Percentiles rank a stretch among this genome's conserved stretches.
These are phyloP conservation scores for Sphagnum tenellum DNA, from an alignment of 225 moss, liverwort and hornwort genomes.

Conservation along the genomic window DNA sequence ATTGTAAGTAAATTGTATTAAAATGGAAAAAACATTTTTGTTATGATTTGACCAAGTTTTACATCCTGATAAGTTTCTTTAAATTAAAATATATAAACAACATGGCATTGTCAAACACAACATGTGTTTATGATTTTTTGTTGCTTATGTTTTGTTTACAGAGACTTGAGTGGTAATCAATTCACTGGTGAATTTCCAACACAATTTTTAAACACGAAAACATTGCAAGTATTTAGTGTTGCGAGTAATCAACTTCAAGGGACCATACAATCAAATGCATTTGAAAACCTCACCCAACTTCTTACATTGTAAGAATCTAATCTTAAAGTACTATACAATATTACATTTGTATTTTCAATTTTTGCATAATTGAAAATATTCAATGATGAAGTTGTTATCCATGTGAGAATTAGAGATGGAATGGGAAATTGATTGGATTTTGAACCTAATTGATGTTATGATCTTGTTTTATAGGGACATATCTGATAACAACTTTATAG, in stretches of 20 bases:
- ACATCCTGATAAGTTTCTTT: not conserved
- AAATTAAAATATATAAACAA: too few species aligned
- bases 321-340: not conserved
- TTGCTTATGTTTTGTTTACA: not conserved
- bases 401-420: not conserved
- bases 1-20: constrained; percentile 11
- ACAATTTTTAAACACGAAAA: constrained; percentile 7
- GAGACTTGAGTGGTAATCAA: constrained; percentile 11
- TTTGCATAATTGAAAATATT: not conserved
- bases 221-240: constrained; percentile 16
- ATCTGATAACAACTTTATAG: constrained; percentile 18
- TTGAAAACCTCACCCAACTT: constrained; percentile 18
- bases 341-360: not conserved
- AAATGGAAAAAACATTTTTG: not conserved
- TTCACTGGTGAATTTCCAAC: constrained; percentile 18
- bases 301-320: constrained; percentile 12
- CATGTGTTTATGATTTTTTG: not conserved
- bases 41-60: not conserved
- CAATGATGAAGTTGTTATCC: not conserved
- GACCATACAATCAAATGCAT: constrained; percentile 8
- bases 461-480: constrained; percentile 18
- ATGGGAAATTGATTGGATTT: not conserved
- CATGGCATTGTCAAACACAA: too few species aligned
- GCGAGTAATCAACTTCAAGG: constrained; percentile 19
- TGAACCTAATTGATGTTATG: not conserved